Conservation (phyloP, 305 asterid species). For the Caryopteris hybrid region DNA sequence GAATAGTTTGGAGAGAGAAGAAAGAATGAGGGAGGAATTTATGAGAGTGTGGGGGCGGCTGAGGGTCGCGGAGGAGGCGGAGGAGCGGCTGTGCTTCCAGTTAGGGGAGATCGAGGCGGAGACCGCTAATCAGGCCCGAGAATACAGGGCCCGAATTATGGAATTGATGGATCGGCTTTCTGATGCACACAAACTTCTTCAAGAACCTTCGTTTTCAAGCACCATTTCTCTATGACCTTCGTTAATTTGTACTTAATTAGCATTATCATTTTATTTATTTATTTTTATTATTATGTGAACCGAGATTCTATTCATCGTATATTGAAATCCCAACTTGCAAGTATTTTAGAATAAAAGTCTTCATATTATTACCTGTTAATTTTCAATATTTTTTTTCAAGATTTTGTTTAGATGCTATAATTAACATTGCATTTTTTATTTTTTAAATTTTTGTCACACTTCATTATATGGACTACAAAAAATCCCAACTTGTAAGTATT, state of each 20-base stretch:
- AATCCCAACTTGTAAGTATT: too few species aligned
- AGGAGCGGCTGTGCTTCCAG: conserved; percentile 38
- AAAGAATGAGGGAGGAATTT: conserved; percentile 30
- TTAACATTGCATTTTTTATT: too few species aligned
- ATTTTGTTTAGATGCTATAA: background rate
- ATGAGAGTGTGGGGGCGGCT: conserved; percentile 21
- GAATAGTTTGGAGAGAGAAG: conserved; percentile 31
- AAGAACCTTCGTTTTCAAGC: conserved; percentile 10
- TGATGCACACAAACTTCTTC: conserved; percentile 13
- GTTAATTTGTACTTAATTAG: background rate
- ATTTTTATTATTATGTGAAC: too few species aligned
- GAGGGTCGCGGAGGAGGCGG: conserved; percentile 37
- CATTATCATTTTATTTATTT: background rate
- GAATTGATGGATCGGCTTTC: conserved; percentile 25
- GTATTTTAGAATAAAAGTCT: background rate
- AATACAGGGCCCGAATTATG: conserved; percentile 18
- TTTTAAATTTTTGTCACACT: too few species aligned
- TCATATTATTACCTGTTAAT: background rate
- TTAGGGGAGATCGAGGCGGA: conserved; percentile 44
- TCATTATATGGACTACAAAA: too few species aligned
- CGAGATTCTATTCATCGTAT: too few species aligned
- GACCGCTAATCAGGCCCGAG: conserved; percentile 21
- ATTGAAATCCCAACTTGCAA: too few species aligned
- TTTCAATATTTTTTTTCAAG: background rate
- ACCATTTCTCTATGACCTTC: background rate